Conservation (phyloP, 441 rosid species). For the Populus trichocarpa region DNA sequence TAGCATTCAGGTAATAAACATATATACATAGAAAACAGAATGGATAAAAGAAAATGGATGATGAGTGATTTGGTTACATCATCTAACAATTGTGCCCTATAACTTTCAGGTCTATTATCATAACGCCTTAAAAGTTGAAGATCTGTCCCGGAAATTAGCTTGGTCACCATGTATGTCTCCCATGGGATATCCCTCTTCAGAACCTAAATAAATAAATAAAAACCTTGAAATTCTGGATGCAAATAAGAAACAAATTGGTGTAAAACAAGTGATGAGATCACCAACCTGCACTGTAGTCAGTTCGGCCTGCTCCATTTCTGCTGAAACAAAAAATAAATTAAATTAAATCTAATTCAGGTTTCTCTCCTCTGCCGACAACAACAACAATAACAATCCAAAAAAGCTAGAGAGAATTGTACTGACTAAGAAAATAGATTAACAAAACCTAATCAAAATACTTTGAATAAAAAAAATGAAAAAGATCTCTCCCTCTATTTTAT, state of each 20-base stretch:
- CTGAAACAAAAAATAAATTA: conserved; percentile 23
- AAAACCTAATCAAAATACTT: too few species aligned
- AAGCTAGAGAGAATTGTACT: too few species aligned
- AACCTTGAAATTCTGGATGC: too few species aligned
- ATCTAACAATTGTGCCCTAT: conserved; percentile 80
- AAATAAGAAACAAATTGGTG: too few species aligned
- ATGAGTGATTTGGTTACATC: conserved; percentile 48
- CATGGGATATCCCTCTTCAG: conserved; percentile 96
- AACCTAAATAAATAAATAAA: conserved; percentile 38
- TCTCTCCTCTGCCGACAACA: too few species aligned
- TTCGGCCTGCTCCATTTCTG: conserved; percentile 71
- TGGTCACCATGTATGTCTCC: conserved; percentile 92
- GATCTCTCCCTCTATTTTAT: too few species aligned
- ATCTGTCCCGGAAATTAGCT: conserved; percentile 77
- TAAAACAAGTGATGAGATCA: conserved; percentile 12
- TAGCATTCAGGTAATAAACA: neutral
- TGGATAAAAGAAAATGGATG: neutral
- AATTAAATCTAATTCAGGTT: conserved; percentile 9
- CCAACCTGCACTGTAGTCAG: conserved; percentile 70
- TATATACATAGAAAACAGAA: neutral
- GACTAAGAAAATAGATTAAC: too few species aligned
- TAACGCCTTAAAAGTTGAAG: conserved; percentile 88
- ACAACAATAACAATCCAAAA: too few species aligned
- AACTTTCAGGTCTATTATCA: conserved; percentile 70
- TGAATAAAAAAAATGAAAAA: too few species aligned